A percentile compares a stretch with the other conserved stretches of the same genome.
phyloP scores from a whole-genome alignment of 2,329 filamentous ascomycete genomes.

The Cercospora zeina region DNA sequence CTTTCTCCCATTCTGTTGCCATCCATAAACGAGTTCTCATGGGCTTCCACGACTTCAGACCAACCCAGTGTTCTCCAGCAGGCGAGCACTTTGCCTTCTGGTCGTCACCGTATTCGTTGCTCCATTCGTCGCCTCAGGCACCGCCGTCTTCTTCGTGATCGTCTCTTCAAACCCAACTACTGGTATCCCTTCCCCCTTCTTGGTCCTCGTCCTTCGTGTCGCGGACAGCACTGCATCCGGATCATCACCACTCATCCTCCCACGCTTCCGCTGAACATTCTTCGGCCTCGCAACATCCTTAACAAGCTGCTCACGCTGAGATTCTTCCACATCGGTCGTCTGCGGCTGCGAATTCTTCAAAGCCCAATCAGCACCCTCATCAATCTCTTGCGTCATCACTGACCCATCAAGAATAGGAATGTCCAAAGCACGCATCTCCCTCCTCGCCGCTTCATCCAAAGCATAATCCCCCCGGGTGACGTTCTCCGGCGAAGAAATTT shows the following conservation, averaged over 20 bases:
- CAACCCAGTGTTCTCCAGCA: slow-evolving; percentile 11
- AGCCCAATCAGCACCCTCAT: slow-evolving; percentile 5
- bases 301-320: not conserved
- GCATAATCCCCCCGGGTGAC: slow-evolving; percentile 15
- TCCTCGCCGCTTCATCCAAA: slow-evolving; percentile 4
- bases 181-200: not conserved
- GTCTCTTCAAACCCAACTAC: not conserved
- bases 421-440: not conserved
- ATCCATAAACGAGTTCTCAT: not conserved
- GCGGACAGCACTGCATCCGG: not conserved
- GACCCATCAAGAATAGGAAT: not conserved
- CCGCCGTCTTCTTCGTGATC: not conserved
- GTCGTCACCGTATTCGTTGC: not conserved
- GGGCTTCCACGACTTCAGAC: not conserved
- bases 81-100: slow-evolving; percentile 3
- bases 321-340: not conserved
- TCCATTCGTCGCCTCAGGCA: not conserved
- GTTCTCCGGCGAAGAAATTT: slow-evolving; percentile 19
- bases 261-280: not conserved
- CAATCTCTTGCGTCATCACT: not conserved
- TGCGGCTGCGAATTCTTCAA: slow-evolving; percentile 3
- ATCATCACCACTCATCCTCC: not conserved
- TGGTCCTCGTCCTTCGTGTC: not conserved
- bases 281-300: not conserved
- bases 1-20: not conserved